These are phyloP conservation scores for Annulohypoxylon nitens DNA, from an alignment of 495 filamentous ascomycete genomes.

Conservation along the genomic window DNA sequence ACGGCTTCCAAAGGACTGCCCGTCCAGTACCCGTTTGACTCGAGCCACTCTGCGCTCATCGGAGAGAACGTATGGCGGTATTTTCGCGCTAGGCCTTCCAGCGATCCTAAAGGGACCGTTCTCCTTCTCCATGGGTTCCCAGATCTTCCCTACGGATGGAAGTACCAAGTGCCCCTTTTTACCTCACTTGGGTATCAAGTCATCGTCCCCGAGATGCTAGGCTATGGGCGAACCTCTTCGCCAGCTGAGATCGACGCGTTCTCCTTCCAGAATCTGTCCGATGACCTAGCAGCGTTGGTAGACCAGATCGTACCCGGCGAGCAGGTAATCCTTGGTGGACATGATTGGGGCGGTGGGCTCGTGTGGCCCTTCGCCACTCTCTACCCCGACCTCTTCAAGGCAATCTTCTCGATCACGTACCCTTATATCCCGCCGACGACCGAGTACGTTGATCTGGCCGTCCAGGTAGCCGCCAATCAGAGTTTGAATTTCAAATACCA, in stretches of 20 bases:
- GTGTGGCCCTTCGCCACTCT: slow-evolving; percentile 75
- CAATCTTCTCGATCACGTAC: slow-evolving; percentile 44
- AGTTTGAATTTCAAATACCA: slow-evolving; percentile 19
- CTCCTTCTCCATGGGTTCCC: slow-evolving; percentile 71
- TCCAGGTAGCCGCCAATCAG: slow-evolving; percentile 19
- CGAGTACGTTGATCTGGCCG: slow-evolving; percentile 29
- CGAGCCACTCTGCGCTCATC: slow-evolving; percentile 24
- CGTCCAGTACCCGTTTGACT: slow-evolving; percentile 29
- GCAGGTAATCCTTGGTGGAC: slow-evolving; percentile 73
- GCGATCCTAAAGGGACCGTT: slow-evolving; percentile 67
- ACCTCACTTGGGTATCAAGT: slow-evolving; percentile 74
- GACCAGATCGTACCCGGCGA: slow-evolving; percentile 40
- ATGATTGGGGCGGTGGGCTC: slow-evolving; percentile 79
- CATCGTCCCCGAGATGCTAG: slow-evolving; percentile 80
- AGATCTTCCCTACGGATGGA: slow-evolving; percentile 77
- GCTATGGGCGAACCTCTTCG: slow-evolving; percentile 80
- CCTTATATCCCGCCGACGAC: slow-evolving; percentile 8
- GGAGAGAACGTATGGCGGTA: slow-evolving; percentile 69
- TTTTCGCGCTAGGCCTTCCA: slow-evolving; percentile 70
- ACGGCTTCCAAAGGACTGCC: neutral
- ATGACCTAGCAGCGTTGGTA: slow-evolving; percentile 70
- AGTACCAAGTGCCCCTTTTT: slow-evolving; percentile 81
- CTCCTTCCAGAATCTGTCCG: slow-evolving; percentile 74
- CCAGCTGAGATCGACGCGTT: slow-evolving; percentile 68
- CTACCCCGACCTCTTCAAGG: slow-evolving; percentile 75